Evolutionary conservation across 352 stramenopile genomes (phyloP).

Genomic region (Phytophthora parvispora): DNA sequence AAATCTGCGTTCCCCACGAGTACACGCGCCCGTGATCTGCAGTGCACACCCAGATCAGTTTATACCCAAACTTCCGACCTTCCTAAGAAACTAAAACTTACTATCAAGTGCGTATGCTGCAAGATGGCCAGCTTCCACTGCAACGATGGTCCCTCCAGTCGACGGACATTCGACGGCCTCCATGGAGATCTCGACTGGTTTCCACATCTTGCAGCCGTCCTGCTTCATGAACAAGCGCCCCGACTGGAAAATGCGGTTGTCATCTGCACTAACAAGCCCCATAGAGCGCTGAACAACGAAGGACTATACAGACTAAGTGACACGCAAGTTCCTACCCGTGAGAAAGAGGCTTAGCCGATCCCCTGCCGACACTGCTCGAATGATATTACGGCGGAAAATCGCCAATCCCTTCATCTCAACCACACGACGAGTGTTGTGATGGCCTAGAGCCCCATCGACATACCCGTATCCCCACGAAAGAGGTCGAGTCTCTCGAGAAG

Average conservation of each 20-base stretch:
- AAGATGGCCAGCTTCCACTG: conserved; percentile 58
- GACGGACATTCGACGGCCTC: conserved; percentile 11
- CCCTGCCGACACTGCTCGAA: conserved; percentile 58
- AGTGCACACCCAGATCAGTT: background rate
- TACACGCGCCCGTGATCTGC: conserved; percentile 56
- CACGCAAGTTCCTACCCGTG: conserved; percentile 30
- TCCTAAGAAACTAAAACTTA: conserved; percentile 12
- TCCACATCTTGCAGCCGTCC: conserved; percentile 69
- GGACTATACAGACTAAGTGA: too few species aligned
- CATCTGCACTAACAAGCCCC: conserved; percentile 23
- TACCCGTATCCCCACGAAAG: conserved; percentile 70
- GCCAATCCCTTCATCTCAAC: conserved; percentile 44
- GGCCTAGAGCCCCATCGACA: conserved; percentile 55
- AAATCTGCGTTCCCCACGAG: conserved; percentile 66
- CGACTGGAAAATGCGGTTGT: conserved; percentile 53
- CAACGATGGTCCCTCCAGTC: conserved; percentile 31
- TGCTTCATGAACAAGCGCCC: conserved; percentile 66
- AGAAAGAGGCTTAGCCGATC: conserved; percentile 75
- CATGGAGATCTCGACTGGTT: conserved; percentile 39
- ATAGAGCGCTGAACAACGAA: background rate
- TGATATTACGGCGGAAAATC: conserved; percentile 44
- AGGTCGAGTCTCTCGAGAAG: conserved; percentile 36
- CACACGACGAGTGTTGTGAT: conserved; percentile 36
- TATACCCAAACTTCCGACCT: background rate
- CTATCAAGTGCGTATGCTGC: conserved; percentile 70